Base-by-base conservation (phyloP, 208 protist species). In the Acanthamoeba culbertsoni region DNA sequence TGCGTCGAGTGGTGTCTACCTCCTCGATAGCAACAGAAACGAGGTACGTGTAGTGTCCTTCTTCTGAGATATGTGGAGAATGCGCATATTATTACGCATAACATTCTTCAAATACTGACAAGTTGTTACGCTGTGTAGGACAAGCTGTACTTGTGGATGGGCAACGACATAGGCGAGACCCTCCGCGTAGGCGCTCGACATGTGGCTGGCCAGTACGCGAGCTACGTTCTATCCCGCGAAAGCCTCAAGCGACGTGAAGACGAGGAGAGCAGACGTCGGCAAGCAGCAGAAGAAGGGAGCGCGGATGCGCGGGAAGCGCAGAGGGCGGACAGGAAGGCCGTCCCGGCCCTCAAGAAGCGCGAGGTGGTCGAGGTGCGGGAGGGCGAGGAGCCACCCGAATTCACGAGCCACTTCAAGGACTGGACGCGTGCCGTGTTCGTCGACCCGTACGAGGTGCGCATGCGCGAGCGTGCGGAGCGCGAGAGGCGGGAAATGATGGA, bases 371-470 rank as follows among this genome's bases (percentile, higher is more conserved):
- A 90, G 40, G 51, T 90, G 7, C 14, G 6, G 20, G 82, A 90
- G 40, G 82, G 82, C 37, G 16, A 62, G 35, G 82, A 90, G 57
- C 57, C 82, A 8, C 5, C 35, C 33, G 82, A 62, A 53, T 90
- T 90, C 42, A 90, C 82, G 35, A 40, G 23, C 55, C 57, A 68
- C 57, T 90, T 90, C 82, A 62, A 62, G 48, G 82, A 90, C 82
- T 90, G 82, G 82, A 71, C 82, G 31, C 48, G 82, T n/a, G 55
- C 48, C 0, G 82, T 65, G 37, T 90, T 90, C 42, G 57, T 90
- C 37, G 82, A 90, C 23, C 82, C 82, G 31, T 90, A 90, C 82
- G 82, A 90, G 42, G 82, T 90, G 40, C 48, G 82, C 33, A 68
- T 90, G 82, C 57, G 48, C 55, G 82, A 90, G 42, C 31, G 82